Evolutionary conservation across 2,329 filamentous ascomycete genomes (phyloP).

Genomic region (Stachybotrys elegans): DNA sequence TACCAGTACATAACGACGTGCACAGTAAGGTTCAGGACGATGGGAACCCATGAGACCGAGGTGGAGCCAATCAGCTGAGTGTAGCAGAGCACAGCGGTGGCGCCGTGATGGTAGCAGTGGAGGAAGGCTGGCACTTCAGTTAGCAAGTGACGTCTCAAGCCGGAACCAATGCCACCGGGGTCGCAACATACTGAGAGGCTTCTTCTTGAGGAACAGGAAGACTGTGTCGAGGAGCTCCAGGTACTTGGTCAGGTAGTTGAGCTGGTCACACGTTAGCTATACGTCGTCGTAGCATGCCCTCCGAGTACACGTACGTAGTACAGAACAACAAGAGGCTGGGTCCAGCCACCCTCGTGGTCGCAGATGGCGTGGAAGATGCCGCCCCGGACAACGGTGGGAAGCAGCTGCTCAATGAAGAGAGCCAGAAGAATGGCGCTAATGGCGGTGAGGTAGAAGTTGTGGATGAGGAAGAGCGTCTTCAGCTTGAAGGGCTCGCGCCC

Average conservation of each 20-base stretch:
- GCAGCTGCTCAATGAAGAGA: conserved; percentile 86
- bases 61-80: conserved; percentile 92
- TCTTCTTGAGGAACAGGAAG: conserved; percentile 99
- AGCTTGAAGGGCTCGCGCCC: conserved; percentile 80
- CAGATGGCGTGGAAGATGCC: conserved; percentile 92
- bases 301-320: conserved; percentile 73
- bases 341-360: conserved; percentile 78
- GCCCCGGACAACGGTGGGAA: conserved; percentile 73
- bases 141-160: conserved; percentile 18
- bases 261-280: conserved; percentile 48
- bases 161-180: background rate
- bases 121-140: conserved; percentile 70
- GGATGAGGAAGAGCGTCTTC: conserved; percentile 84
- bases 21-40: conserved; percentile 85
- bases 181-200: conserved; percentile 65
- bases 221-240: conserved; percentile 91
- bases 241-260: conserved; percentile 98
- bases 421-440: conserved; percentile 77
- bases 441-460: conserved; percentile 90
- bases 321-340: conserved; percentile 82
- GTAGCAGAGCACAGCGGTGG: conserved; percentile 95
- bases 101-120: conserved; percentile 98
- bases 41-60: conserved; percentile 90
- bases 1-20: conserved; percentile 99
- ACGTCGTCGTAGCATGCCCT: background rate